Percentiles rank a stretch among this genome's conserved stretches.
These are phyloP conservation scores for Rhodotorula kratochvilovae DNA, from an alignment of 768 basidiomycete species.

Conservation along the genomic window DNA sequence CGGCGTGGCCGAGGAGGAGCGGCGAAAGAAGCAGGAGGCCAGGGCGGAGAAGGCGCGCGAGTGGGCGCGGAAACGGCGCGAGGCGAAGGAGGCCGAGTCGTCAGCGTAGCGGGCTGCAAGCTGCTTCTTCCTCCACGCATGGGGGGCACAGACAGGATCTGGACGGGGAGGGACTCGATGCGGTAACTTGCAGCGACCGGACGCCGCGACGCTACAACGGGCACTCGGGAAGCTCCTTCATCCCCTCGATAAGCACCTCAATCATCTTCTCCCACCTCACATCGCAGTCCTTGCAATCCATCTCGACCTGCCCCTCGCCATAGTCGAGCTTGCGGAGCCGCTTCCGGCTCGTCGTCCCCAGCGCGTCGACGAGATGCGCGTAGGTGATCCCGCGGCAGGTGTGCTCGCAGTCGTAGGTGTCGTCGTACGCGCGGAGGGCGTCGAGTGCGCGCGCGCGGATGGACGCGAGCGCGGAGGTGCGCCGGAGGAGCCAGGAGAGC, in stretches of 20 bases:
- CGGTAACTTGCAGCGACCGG: too few species aligned
- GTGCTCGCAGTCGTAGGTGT: conserved; percentile 12
- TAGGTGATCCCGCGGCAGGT: conserved; percentile 1
- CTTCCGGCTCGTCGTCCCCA: not conserved
- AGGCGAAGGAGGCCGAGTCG: not conserved
- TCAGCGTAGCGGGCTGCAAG: not conserved
- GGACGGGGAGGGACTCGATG: too few species aligned
- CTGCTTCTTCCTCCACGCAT: too few species aligned
- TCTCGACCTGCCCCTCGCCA: not conserved
- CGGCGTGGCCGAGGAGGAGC: not conserved
- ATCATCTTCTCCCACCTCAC: not conserved
- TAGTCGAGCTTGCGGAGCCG: not conserved
- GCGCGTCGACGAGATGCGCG: not conserved
- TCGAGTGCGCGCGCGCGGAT: not conserved
- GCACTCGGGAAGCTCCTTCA: not conserved
- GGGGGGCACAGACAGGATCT: too few species aligned
- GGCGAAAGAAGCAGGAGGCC: not conserved
- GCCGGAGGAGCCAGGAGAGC: conserved; percentile 6
- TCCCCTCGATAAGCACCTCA: not conserved
- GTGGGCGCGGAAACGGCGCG: conserved; percentile 9
- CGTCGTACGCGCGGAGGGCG: conserved; percentile 5
- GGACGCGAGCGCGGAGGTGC: not conserved
- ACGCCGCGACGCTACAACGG: not conserved
- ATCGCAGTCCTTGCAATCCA: conserved; percentile 3
- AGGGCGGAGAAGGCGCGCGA: conserved; percentile 10